These are phyloP conservation scores for Ceratocystis alfenasii DNA, from an alignment of 2,329 filamentous ascomycete species.

Conservation along the genomic window DNA sequence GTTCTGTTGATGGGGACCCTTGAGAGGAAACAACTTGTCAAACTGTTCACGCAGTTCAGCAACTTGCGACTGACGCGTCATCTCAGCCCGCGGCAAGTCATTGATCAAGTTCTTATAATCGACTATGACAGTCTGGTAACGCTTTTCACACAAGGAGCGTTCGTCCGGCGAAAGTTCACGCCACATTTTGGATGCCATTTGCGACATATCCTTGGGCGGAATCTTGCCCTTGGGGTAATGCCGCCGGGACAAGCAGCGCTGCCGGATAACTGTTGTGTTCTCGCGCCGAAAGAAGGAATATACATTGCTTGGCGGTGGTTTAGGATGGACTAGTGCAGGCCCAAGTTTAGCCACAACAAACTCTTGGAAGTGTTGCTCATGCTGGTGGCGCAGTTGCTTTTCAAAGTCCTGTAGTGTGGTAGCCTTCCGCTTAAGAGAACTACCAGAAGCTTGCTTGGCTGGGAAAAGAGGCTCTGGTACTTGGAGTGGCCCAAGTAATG, in stretches of 20 bases:
- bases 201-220: slow-evolving; percentile 20
- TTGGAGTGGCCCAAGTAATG: slow-evolving; percentile 68
- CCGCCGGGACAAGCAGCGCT: slow-evolving; percentile 42
- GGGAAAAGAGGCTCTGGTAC: slow-evolving; percentile 65
- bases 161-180: slow-evolving; percentile 68
- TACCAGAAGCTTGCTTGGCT: slow-evolving; percentile 41
- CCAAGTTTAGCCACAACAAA: slow-evolving; percentile 51
- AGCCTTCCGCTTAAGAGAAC: slow-evolving; percentile 44
- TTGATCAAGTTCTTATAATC: slow-evolving; percentile 40
- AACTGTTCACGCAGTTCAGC: slow-evolving; percentile 41
- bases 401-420: slow-evolving; percentile 19
- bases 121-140: slow-evolving; percentile 45
- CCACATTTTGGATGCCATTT: slow-evolving; percentile 82
- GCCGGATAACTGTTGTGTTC: slow-evolving; percentile 52
- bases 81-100: slow-evolving; percentile 33
- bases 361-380: slow-evolving; percentile 43
- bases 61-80: slow-evolving; percentile 61
- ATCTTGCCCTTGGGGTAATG: slow-evolving; percentile 15
- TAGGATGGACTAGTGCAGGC: slow-evolving; percentile 59
- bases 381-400: slow-evolving; percentile 42
- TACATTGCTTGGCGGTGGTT: slow-evolving; percentile 65
- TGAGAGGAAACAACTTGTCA: slow-evolving; percentile 38
- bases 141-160: slow-evolving; percentile 57
- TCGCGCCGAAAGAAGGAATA: slow-evolving; percentile 83
- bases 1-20: slow-evolving; percentile 21